Percentiles rank a stretch among this genome's conserved stretches.
These are phyloP conservation scores for Globisporangium paroecandrum DNA, from an alignment of 352 stramenopile genomes.

Conservation along the genomic window DNA sequence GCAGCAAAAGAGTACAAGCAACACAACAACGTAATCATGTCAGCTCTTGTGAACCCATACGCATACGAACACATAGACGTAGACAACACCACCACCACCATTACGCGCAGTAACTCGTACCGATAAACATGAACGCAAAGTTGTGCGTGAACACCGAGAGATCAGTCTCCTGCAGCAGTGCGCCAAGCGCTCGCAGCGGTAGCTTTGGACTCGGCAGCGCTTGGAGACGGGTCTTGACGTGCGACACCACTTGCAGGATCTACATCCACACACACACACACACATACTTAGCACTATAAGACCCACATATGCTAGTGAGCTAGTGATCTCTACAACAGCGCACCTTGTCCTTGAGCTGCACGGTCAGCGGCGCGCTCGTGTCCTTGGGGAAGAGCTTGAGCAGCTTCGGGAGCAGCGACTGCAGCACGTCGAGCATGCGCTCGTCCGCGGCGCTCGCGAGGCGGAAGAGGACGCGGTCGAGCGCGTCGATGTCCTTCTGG, in stretches of 20 bases:
- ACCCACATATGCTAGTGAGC: neutral
- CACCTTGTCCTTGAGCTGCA: conserved; percentile 74
- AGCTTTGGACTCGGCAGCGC: conserved; percentile 43
- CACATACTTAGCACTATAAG: neutral
- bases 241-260: conserved; percentile 69
- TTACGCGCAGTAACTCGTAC: conserved; percentile 17
- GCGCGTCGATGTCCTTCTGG: conserved; percentile 55
- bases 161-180: conserved; percentile 34
- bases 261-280: conserved; percentile 17
- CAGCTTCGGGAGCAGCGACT: conserved; percentile 64
- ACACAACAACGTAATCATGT: neutral
- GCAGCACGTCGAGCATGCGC: conserved; percentile 57
- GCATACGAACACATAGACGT: neutral
- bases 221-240: conserved; percentile 71
- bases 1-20: neutral
- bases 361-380: conserved; percentile 29
- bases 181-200: conserved; percentile 45
- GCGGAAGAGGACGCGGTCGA: conserved; percentile 77
- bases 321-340: neutral
- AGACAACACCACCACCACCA: neutral
- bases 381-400: conserved; percentile 54
- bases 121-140: conserved; percentile 74
- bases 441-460: conserved; percentile 68
- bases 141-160: conserved; percentile 60
- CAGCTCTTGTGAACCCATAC: neutral